Base-by-base conservation (phyloP, 179 eudicot genomes). In the Spergularia azorica region DNA sequence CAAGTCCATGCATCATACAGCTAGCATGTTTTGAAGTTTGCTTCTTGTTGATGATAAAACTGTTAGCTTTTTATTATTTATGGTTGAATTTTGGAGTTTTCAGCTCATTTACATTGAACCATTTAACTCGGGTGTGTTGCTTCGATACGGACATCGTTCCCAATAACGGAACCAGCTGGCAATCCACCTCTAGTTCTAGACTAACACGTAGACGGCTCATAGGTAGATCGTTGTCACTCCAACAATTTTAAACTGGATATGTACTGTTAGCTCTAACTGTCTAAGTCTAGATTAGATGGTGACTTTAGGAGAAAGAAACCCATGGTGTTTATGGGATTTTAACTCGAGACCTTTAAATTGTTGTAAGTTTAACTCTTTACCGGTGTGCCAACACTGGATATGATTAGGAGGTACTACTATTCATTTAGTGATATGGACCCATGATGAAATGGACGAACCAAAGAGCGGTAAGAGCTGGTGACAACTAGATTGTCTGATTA, bases 1-100 rank as follows among this genome's bases (percentile, higher is more conserved):
- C 46, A 70, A 70, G 61, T 70, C 73, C 73, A 70, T 70, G 73
- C 73, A 68, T 14, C 6, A 36, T 71, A 71, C 74, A 71, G 74
- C 74, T 71, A 15, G 74, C 74, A 71, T 38, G 20, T 15, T 15
- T 54, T 43, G 50, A 12, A 26, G 11, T 38, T 54, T 71, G 41
- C 63, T 71, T 54, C 43, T 26, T 17, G 64, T 71, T 2, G 63
- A 54, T 71, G 74, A 16, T 1, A 43, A 71, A 2, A 26, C 54
- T 71, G 1, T 36, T 26, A 15, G 11, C 63, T 71, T 43, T 43
- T 43, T 3, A 4, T 71, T 71, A 32, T 69, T 32, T 55, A 71
- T 50, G 61, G 43, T 20, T 41, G 26, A 41, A 16, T 4, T 6
- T 70, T 54, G 18, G 51, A 52, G 13, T 32, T 32, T 10, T 63